phyloP scores from a whole-genome alignment of 176 grass and related monocot species.

The Avena atlantica region DNA sequence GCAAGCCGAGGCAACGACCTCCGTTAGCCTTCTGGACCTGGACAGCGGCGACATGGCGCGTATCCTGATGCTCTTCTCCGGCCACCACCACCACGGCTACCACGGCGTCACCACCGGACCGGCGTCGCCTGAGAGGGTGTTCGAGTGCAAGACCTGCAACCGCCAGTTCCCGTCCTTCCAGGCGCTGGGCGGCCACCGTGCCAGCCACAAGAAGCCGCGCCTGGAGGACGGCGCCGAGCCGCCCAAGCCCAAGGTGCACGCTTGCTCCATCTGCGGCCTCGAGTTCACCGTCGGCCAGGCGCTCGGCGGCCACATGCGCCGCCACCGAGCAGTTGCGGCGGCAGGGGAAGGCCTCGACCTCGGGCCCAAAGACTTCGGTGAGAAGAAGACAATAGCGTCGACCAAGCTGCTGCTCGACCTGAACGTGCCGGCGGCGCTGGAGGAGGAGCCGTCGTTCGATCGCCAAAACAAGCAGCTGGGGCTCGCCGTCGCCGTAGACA shows the following conservation, averaged over 20 bases:
- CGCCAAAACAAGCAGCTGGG: constrained; percentile 33
- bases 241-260: constrained; percentile 78
- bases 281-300: constrained; percentile 95
- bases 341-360: constrained; percentile 7
- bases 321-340: constrained; percentile 60
- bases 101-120: neutral
- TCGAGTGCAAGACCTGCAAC: constrained; percentile 97
- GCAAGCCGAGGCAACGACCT: constrained; percentile 36
- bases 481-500: constrained; percentile 22
- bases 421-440: constrained; percentile 62
- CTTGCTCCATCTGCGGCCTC: constrained; percentile 93
- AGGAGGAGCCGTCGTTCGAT: constrained; percentile 44
- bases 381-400: constrained; percentile 2
- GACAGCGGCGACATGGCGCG: constrained; percentile 66
- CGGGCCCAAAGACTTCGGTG: constrained; percentile 11
- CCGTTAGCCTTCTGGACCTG: constrained; percentile 42
- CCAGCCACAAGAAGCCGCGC: constrained; percentile 92
- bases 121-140: constrained; percentile 52
- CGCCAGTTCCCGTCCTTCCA: constrained; percentile 88
- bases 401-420: constrained; percentile 53
- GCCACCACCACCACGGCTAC: neutral
- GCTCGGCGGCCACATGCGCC: constrained; percentile 93
- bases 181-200: constrained; percentile 91
- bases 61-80: constrained; percentile 72
- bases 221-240: constrained; percentile 38